Percentiles rank a stretch among this genome's conserved stretches.
These are phyloP conservation scores for Pseudonitzschia multiseries DNA, from an alignment of 108 stramenopile species.

Conservation along the genomic window DNA sequence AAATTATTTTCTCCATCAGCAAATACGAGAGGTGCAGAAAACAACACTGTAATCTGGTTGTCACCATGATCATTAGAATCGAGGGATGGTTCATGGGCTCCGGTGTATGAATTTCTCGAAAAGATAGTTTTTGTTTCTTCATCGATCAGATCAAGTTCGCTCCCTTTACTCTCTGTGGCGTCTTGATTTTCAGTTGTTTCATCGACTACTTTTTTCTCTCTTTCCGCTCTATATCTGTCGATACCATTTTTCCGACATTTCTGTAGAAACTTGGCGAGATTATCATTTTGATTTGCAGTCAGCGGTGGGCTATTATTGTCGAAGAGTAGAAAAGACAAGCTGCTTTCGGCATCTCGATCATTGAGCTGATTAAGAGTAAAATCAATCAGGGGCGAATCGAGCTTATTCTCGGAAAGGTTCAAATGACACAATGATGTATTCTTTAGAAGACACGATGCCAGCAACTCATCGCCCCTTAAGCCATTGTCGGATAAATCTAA, in stretches of 20 bases:
- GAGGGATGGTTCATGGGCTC: not conserved
- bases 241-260: constrained; percentile 39
- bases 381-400: constrained; percentile 41
- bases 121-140: constrained; percentile 14
- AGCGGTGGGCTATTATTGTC: constrained; percentile 53
- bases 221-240: constrained; percentile 22
- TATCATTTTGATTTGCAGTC: constrained; percentile 23
- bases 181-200: constrained; percentile 2
- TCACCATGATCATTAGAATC: constrained; percentile 11
- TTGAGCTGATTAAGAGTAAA: constrained; percentile 31
- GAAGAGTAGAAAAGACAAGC: constrained; percentile 45
- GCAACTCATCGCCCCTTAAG: constrained; percentile 41
- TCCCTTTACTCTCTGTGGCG: constrained; percentile 4
- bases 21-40: constrained; percentile 83
- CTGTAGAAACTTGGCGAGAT: constrained; percentile 23
- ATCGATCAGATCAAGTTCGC: constrained; percentile 25
- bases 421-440: constrained; percentile 47
- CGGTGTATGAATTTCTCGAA: constrained; percentile 4
- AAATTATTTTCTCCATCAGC: constrained; percentile 48
- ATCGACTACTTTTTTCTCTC: constrained; percentile 11
- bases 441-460: constrained; percentile 40
- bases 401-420: constrained; percentile 58
- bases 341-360: constrained; percentile 28
- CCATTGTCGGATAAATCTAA: constrained; percentile 60
- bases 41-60: constrained; percentile 75